Base-by-base conservation (phyloP, 1,284 basidiomycete species). In the Cystobasidiaceae sp. region DNA sequence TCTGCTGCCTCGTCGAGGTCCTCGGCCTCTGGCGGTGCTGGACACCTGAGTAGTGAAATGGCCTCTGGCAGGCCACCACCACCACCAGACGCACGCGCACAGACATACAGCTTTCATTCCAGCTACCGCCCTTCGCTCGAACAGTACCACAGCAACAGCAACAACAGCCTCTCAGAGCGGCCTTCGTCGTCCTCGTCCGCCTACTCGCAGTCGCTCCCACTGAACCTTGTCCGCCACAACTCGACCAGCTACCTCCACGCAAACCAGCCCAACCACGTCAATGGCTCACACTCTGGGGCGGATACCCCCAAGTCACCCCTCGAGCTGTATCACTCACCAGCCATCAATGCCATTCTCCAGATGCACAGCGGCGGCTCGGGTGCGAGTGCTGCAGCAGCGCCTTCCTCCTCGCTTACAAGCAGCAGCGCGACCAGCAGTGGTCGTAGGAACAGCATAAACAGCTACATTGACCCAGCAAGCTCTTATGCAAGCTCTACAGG, bases 251-350 rank as follows among this genome's bases (percentile, higher is more conserved):
- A n/a, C n/a, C n/a, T n/a, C n/a, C n/a, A n/a, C n/a, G n/a, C n/a
- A n/a, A n/a, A n/a, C n/a, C n/a, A n/a, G n/a, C 41, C 33, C 49
- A 6, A 17, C 5, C 4, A 7, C 21, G 3, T 30, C n/a, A 5
- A 7, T 51, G 32, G n/a, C 13, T 23, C 13, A 9, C 8, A 11
- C 4, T 32, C 48, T 4, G 34, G 33, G 2, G 19, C 33, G 34
- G 33, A 37, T 17, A 54, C 51, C 7, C 51, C 51, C 13, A 56
- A 33, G 45, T 56, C 54, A 1, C 54, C 54, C 13, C 37, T 56
- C 7, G 39, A 41, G 17, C 37, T 56, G 28, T 56, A 43, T 28
- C 37, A 23, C 27, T 55, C 51, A 9, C 51, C 51, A n/a, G 25
- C 37, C 13, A 32, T 39, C 39, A 39, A 25, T 27, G n/a, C 41